Conservation (phyloP, 345 rosid species). For the Arabis alpina region DNA sequence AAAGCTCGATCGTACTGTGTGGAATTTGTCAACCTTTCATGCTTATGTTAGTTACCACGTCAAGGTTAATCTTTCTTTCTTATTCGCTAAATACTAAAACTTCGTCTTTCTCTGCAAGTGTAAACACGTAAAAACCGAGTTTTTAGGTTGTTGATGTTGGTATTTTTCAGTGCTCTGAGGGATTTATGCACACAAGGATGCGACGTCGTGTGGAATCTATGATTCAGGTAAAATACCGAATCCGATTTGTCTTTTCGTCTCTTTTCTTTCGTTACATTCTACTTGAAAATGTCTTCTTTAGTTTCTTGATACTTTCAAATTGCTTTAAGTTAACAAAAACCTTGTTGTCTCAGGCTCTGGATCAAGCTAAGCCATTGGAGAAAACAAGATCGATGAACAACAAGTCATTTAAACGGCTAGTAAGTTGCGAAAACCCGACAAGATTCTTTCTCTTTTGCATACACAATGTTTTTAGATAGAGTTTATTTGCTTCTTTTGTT, state of each 20-base stretch:
- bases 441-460: not conserved
- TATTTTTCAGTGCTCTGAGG: slow-evolving; percentile 72
- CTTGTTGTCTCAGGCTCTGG: slow-evolving; percentile 51
- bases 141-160: slow-evolving; percentile 1
- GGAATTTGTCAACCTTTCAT: slow-evolving; percentile 89
- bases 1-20: slow-evolving; percentile 85
- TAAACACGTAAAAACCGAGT: not conserved
- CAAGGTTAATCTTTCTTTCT: slow-evolving; percentile 61
- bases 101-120: slow-evolving; percentile 1
- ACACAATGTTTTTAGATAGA: no score
- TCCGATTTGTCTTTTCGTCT: no score
- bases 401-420: slow-evolving; percentile 72
- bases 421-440: slow-evolving; percentile 34
- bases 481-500: not conserved
- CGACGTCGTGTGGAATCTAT: slow-evolving; percentile 89
- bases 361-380: slow-evolving; percentile 67
- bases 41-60: slow-evolving; percentile 97
- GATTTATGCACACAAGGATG: slow-evolving; percentile 98
- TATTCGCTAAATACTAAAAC: slow-evolving; percentile 1
- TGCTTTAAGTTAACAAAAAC: not conserved
- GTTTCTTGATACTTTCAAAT: not conserved
- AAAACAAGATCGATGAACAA: slow-evolving; percentile 49
- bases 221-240: slow-evolving; percentile 69
- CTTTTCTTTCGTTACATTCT: no score
- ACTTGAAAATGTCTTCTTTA: not conserved